phyloP scores from a whole-genome alignment of 176 grass and related monocot genomes.

The Rhynchospora tenuis region DNA sequence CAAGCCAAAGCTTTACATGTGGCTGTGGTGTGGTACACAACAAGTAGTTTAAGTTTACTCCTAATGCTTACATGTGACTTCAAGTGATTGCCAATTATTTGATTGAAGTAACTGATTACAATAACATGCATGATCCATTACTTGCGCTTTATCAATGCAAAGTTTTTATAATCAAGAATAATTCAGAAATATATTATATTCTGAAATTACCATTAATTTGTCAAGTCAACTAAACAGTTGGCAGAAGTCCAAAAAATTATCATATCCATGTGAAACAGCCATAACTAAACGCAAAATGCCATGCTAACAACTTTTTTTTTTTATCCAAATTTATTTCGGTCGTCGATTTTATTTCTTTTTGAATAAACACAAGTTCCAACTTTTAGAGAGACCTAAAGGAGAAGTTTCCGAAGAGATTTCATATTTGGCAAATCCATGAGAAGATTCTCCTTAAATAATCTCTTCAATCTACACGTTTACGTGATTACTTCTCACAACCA shows the following conservation, averaged over 20 bases:
- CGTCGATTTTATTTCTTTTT: not conserved
- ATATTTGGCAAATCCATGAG: not conserved
- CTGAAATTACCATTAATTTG: not conserved
- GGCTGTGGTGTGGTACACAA: not conserved
- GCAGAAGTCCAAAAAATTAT: not conserved
- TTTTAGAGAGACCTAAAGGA: not conserved
- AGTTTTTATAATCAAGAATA: not conserved
- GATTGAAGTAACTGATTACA: not conserved
- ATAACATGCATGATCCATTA: not conserved
- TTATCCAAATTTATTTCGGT: not conserved
- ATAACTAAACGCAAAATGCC: not conserved
- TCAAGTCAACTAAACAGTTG: conserved; percentile 2
- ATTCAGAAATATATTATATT: not conserved
- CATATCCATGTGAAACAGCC: not conserved
- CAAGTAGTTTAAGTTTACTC: not conserved
- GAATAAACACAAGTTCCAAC: not conserved
- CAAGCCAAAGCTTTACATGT: not conserved
- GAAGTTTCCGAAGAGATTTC: not conserved
- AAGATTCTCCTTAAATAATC: conserved; percentile 13
- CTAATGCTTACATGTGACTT: conserved; percentile 2
- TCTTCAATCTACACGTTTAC: conserved; percentile 22
- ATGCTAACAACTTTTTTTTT: not conserved
- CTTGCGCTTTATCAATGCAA: not conserved
- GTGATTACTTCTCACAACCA: conserved; percentile 5
- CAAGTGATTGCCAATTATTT: conserved; percentile 3